phyloP scores from a whole-genome alignment of 2,329 filamentous ascomycete species.

The Cladophialophora exuberans region DNA sequence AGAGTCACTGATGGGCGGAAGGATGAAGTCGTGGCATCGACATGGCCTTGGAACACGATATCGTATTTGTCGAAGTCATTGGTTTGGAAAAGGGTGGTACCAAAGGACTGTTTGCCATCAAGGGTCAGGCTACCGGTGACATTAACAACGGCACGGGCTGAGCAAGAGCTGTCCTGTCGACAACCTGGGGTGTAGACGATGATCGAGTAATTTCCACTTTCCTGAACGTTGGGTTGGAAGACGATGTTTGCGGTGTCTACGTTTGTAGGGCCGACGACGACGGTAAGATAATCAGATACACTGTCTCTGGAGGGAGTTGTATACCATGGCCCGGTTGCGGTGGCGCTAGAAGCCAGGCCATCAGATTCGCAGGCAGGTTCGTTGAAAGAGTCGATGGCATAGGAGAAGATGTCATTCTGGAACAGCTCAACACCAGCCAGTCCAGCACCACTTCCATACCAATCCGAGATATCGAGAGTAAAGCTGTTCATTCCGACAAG shows the following conservation, averaged over 20 bases:
- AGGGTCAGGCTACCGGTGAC: conserved; percentile 73
- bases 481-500: conserved; percentile 84
- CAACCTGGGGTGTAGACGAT: conserved; percentile 94
- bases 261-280: conserved; percentile 62
- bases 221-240: conserved; percentile 80
- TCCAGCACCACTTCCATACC: conserved; percentile 84
- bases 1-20: conserved; percentile 84
- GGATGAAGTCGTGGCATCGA: conserved; percentile 71
- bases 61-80: conserved; percentile 98
- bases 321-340: conserved; percentile 72
- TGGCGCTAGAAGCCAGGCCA: conserved; percentile 63
- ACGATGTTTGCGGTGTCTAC: conserved; percentile 66
- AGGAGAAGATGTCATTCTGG: conserved; percentile 78
- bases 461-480: conserved; percentile 80
- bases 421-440: conserved; percentile 85
- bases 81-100: conserved; percentile 76
- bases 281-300: conserved; percentile 75
- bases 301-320: conserved; percentile 68
- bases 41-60: conserved; percentile 80
- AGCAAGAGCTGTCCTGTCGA: conserved; percentile 75
- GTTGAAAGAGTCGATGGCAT: conserved; percentile 85
- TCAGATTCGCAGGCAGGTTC: conserved; percentile 76
- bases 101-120: conserved; percentile 51
- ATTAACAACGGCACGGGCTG: conserved; percentile 76
- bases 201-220: conserved; percentile 89